Base-by-base conservation (phyloP, 805 yeast genomes). In the Ogataea kodamae region DNA sequence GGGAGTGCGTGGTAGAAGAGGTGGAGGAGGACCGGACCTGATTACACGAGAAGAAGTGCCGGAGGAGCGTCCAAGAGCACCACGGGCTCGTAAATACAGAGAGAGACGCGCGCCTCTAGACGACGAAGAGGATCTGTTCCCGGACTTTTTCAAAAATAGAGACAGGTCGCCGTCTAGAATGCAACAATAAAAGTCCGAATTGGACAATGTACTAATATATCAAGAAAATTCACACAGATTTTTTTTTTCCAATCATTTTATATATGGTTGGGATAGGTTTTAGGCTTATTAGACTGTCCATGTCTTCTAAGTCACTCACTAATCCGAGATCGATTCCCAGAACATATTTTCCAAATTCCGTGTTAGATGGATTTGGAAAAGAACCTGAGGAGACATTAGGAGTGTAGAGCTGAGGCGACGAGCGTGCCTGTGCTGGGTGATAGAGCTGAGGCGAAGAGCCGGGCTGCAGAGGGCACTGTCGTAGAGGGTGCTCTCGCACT, bases 301-400 rank as follows among this genome's bases (percentile, higher is more conserved):
- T n/a, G n/a, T n/a, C n/a, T n/a, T n/a, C 31, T 22, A 30, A 46
- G 70, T 80, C 76, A 75, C 77, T 82, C 40, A 57, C 58, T 62
- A 62, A 74, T 70, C 84, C 84, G 62, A 82, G 62, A 78, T 50
- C 52, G 67, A 74, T 53, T 72, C 87, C 69, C 67, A 70, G 68
- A 76, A 81, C 90, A 81, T 81, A 81, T 81, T 81, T 74, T 78
- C 85, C 88, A 76, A 77, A 76, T 74, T 77, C 68, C 70, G 64
- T 55, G 39, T 66, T 62, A 73, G 81, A 76, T 80, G 87, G 74
- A 72, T 76, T 67, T 77, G 87, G 86, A 74, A 75, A 81, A 81
- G 89, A 78, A 67, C 64, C 70, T 72, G 70, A 72, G 51, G 83
- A 74, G 68, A 82, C 85, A 81, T 76, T 57, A 9, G n/a, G n/a